phyloP scores from a whole-genome alignment of 352 stramenopile species.

The Pythium chondricola region DNA sequence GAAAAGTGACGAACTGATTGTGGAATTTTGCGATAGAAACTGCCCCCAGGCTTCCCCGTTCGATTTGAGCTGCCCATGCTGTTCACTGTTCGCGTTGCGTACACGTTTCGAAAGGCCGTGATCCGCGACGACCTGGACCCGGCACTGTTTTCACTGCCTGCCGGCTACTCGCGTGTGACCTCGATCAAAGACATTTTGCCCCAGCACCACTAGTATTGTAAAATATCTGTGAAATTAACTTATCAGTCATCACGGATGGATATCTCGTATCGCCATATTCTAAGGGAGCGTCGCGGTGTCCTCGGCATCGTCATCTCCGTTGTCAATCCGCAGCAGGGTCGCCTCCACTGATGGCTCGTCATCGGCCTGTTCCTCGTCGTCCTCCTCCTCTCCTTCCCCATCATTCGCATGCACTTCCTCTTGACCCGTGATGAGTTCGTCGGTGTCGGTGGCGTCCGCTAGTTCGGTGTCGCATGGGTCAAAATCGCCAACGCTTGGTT shows the following conservation, averaged over 20 bases:
- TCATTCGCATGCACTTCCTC: neutral
- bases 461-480: slow-evolving; percentile 2
- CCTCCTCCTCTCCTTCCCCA: slow-evolving; percentile 1
- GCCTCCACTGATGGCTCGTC: neutral
- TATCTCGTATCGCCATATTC: too few species aligned
- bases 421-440: neutral
- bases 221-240: too few species aligned
- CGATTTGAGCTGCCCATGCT: slow-evolving; percentile 82
- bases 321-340: too few species aligned
- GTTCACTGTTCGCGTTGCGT: slow-evolving; percentile 73
- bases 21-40: slow-evolving; percentile 32
- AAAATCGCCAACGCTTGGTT: slow-evolving; percentile 9
- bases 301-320: too few species aligned
- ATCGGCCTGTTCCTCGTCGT: neutral
- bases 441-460: neutral
- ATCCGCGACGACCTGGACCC: slow-evolving; percentile 42
- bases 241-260: too few species aligned
- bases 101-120: slow-evolving; percentile 73
- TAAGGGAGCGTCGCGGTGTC: too few species aligned
- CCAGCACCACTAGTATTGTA: neutral
- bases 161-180: slow-evolving; percentile 39
- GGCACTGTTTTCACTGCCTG: slow-evolving; percentile 49
- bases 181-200: slow-evolving; percentile 20
- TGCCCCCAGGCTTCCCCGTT: slow-evolving; percentile 73
- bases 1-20: too few species aligned